Conservation (phyloP, 2,329 filamentous ascomycete genomes). For the Alternaria sp. region DNA sequence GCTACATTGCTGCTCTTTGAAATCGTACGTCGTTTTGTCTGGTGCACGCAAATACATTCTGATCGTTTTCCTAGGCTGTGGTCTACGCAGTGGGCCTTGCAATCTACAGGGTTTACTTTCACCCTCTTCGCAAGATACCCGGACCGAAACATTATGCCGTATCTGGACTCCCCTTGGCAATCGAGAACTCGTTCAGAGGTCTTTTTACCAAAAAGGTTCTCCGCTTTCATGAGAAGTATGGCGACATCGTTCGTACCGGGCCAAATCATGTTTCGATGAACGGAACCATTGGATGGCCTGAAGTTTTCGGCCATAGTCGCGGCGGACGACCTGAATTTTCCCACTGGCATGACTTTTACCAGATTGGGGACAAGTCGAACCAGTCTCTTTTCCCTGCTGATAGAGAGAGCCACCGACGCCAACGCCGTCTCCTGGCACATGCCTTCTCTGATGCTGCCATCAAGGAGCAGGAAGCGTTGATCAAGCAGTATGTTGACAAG, state of each 20-base stretch:
- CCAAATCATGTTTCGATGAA: constrained; percentile 14
- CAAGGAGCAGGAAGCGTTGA: constrained; percentile 43
- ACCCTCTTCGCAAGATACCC: constrained; percentile 30
- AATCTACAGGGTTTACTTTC: constrained; percentile 28
- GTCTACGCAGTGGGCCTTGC: not conserved
- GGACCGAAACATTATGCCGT: constrained; percentile 35
- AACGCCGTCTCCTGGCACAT: constrained; percentile 40
- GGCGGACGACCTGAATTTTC: not conserved
- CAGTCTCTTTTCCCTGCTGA: constrained; percentile 18
- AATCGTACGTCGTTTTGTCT: not conserved
- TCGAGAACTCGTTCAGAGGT: not conserved
- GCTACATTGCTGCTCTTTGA: not conserved
- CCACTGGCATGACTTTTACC: not conserved
- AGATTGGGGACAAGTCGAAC: constrained; percentile 2
- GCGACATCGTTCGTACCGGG: constrained; percentile 18
- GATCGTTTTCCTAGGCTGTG: not conserved
- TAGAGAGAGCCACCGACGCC: constrained; percentile 35
- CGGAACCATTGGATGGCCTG: constrained; percentile 45
- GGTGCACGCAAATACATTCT: not conserved
- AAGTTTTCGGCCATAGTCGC: constrained; percentile 44
- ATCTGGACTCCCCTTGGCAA: constrained; percentile 5
- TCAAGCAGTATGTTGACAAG: constrained; percentile 42
- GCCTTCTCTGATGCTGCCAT: constrained; percentile 50
- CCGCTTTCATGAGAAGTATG: constrained; percentile 12
- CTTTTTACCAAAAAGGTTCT: not conserved